These are phyloP conservation scores for Flueggea neowawraea DNA, from an alignment of 441 rosid species.

Conservation along the genomic window DNA sequence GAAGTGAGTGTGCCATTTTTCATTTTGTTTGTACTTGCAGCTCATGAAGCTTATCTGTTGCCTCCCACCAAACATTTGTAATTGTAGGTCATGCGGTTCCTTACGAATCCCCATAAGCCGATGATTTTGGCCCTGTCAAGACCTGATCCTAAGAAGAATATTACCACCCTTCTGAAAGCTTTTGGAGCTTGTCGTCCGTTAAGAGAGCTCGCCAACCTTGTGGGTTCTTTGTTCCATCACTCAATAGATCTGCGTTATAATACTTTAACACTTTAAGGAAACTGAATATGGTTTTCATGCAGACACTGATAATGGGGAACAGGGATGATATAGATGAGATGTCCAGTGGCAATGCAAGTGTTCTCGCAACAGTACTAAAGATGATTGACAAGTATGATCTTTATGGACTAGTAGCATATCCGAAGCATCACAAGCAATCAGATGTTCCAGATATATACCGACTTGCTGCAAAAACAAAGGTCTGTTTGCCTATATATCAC, in stretches of 20 bases:
- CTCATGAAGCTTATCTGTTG: slow-evolving; percentile 2
- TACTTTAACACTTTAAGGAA: not conserved
- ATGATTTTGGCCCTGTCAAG: slow-evolving; percentile 96
- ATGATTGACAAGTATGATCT: slow-evolving; percentile 92
- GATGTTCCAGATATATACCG: slow-evolving; percentile 97
- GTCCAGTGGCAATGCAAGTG: slow-evolving; percentile 77
- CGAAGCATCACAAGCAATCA: slow-evolving; percentile 95
- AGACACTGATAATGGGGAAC: slow-evolving; percentile 98
- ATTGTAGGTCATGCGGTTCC: slow-evolving; percentile 82
- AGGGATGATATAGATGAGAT: slow-evolving; percentile 90
- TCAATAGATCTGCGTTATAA: slow-evolving; percentile 2
- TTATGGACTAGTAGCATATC: slow-evolving; percentile 91
- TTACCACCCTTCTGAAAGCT: slow-evolving; percentile 90
- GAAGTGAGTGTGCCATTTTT: slow-evolving; percentile 54
- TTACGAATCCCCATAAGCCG: slow-evolving; percentile 94
- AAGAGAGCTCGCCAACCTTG: slow-evolving; percentile 96
- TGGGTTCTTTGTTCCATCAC: slow-evolving; percentile 22
- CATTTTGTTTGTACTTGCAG: slow-evolving; percentile 7
- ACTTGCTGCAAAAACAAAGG: slow-evolving; percentile 92
- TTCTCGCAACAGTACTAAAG: slow-evolving; percentile 85
- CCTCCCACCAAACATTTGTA: slow-evolving; percentile 3
- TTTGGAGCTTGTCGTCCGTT: slow-evolving; percentile 94
- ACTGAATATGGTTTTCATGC: slow-evolving; percentile 17
- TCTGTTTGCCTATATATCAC: slow-evolving; percentile 10
- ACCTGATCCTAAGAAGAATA: slow-evolving; percentile 96